These are phyloP conservation scores for Didymella pomorum DNA, from an alignment of 2,329 filamentous ascomycete species.

Conservation along the genomic window DNA sequence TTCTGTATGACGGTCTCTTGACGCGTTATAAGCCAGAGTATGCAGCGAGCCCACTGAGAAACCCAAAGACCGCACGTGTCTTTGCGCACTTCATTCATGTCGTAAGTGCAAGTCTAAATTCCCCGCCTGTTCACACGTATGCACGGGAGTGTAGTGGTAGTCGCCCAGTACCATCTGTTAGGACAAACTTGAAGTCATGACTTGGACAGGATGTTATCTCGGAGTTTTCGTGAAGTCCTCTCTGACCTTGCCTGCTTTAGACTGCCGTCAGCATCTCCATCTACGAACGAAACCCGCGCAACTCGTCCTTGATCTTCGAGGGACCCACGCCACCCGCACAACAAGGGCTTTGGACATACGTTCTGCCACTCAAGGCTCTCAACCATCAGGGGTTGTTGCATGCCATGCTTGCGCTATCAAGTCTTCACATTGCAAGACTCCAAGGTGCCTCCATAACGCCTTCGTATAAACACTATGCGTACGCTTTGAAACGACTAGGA, in stretches of 20 bases:
- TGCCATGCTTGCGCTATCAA: conserved; percentile 86
- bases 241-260: conserved; percentile 22
- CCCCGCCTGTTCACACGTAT: not conserved
- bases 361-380: conserved; percentile 79
- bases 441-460: conserved; percentile 77
- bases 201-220: not conserved
- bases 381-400: conserved; percentile 88
- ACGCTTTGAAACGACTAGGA: conserved; percentile 79
- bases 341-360: conserved; percentile 70
- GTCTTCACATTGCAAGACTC: conserved; percentile 85
- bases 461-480: conserved; percentile 90
- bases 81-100: conserved; percentile 94
- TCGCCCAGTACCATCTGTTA: not conserved
- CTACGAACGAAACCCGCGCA: conserved; percentile 82
- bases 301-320: conserved; percentile 73
- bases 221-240: not conserved
- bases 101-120: conserved; percentile 22
- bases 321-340: conserved; percentile 41
- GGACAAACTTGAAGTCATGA: not conserved
- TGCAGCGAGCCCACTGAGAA: conserved; percentile 72
- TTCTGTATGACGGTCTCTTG: conserved; percentile 57
- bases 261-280: conserved; percentile 87
- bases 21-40: conserved; percentile 57
- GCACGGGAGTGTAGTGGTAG: not conserved
- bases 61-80: conserved; percentile 79